These are phyloP conservation scores for Colletotrichum eremochloae DNA, from an alignment of 2,329 filamentous ascomycete genomes.

Conservation along the genomic window DNA sequence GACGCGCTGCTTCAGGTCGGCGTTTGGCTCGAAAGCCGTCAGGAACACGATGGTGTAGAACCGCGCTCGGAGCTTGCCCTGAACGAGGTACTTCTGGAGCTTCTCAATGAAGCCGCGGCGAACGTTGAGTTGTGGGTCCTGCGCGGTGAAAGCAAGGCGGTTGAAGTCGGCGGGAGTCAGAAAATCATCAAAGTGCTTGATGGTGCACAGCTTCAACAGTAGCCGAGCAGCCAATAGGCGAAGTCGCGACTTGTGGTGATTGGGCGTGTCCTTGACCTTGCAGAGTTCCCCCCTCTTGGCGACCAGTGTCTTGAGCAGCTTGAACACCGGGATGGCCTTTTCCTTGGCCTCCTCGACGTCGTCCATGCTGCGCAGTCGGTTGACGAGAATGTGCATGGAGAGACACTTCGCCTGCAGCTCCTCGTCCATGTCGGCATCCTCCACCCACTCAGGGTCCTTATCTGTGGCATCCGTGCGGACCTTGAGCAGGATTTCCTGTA, in stretches of 20 bases:
- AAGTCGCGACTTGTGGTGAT: slow-evolving; percentile 83
- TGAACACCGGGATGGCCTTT: slow-evolving; percentile 78
- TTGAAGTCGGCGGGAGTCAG: slow-evolving; percentile 84
- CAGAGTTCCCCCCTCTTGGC: slow-evolving; percentile 83
- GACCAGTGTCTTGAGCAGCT: slow-evolving; percentile 82
- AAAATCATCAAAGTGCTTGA: slow-evolving; percentile 80
- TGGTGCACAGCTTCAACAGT: slow-evolving; percentile 85
- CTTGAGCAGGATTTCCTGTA: slow-evolving; percentile 80
- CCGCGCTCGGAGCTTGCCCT: slow-evolving; percentile 75
- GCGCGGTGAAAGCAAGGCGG: slow-evolving; percentile 81
- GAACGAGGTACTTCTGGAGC: slow-evolving; percentile 90
- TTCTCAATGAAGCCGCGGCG: slow-evolving; percentile 85
- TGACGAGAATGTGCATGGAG: slow-evolving; percentile 88
- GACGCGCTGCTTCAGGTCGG: slow-evolving; percentile 79
- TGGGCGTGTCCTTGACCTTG: slow-evolving; percentile 80
- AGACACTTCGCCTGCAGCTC: slow-evolving; percentile 87
- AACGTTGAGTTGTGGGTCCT: slow-evolving; percentile 81
- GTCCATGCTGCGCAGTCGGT: slow-evolving; percentile 77
- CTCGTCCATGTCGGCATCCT: slow-evolving; percentile 77
- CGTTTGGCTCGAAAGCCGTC: slow-evolving; percentile 88
- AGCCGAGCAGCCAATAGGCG: slow-evolving; percentile 85
- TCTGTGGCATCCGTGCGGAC: slow-evolving; percentile 73
- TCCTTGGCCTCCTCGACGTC: slow-evolving; percentile 67
- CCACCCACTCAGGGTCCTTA: slow-evolving; percentile 74
- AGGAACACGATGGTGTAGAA: slow-evolving; percentile 94